Evolutionary conservation across 805 yeast genomes (phyloP).

Genomic region (Barnettozyma botsteinii): DNA sequence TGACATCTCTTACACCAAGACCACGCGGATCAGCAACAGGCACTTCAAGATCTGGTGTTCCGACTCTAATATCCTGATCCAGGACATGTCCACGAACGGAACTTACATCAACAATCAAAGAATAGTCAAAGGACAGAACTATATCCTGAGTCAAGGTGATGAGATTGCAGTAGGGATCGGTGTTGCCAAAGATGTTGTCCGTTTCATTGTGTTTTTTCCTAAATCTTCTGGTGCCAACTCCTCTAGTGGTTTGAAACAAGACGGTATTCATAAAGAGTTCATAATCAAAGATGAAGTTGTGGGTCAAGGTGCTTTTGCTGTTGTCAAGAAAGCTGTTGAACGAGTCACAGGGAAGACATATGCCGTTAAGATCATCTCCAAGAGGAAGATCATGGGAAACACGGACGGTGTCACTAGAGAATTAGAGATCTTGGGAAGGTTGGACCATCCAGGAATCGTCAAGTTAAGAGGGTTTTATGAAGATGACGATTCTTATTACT

Average conservation of each 20-base stretch:
- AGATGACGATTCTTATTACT: constrained; percentile 71
- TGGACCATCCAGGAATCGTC: constrained; percentile 84
- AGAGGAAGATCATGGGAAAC: constrained; percentile 73
- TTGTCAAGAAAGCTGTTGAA: constrained; percentile 86
- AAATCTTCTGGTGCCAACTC: constrained; percentile 9
- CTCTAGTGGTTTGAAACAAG: constrained; percentile 15
- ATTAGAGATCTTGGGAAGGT: constrained; percentile 66
- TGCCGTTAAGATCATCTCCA: constrained; percentile 87
- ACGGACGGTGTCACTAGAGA: constrained; percentile 83
- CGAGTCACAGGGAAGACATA: constrained; percentile 77
- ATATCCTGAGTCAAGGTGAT: constrained; percentile 85
- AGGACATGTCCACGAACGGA: constrained; percentile 86
- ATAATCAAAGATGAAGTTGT: constrained; percentile 78
- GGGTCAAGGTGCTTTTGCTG: constrained; percentile 98
- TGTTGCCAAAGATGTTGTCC: constrained; percentile 58
- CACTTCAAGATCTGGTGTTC: constrained; percentile 73
- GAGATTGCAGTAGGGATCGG: constrained; percentile 89
- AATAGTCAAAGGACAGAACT: constrained; percentile 70
- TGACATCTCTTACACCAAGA: constrained; percentile 54
- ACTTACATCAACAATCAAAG: constrained; percentile 76
- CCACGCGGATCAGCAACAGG: constrained; percentile 64
- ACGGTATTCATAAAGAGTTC: constrained; percentile 62
- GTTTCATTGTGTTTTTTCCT: constrained; percentile 40
- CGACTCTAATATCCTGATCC: constrained; percentile 39
- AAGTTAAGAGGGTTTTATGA: constrained; percentile 78